Evolutionary conservation across 1,284 basidiomycete genomes (phyloP), one percentile per base, ranked within the genome.

Genomic region (Leccinum angustisporum): DNA sequence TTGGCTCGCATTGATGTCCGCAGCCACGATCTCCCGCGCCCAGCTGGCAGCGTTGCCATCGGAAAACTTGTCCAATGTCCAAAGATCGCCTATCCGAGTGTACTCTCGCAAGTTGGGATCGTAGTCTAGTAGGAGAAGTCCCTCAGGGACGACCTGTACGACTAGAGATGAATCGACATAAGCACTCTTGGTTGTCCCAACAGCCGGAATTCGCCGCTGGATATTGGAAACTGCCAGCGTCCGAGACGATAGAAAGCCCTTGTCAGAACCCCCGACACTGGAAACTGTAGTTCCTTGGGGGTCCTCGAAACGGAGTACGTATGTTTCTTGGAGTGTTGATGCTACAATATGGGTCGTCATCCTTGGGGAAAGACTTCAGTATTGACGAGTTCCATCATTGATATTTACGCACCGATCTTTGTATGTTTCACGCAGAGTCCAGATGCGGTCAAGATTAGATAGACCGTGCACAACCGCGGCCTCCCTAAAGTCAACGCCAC

Each of bases 401-500:
- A 36, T 16, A 6, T 33, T 46, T 57, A 77, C 85, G 71, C 70
- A 91, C 90, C 67, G 65, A 61, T 83, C 81, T 33, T 80, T 72
- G 61, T 79, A 84, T n/a, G 67, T 75, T 30, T 76, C 67, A n/a
- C 82, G 80, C 25, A 94, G 65, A 0, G 89, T 74, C 86, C 90
- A 96, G 6, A 95, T 73, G 16, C 79, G 77, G 9, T 83, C 82
- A 5, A 91, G 79, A 56, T 84, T 79, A 0, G 78, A 71, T 31
- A 94, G 66, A 0, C 88, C 91, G 25, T 86, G 82, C 6, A 94
- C 69, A 27, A 75, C 75, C 0, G 88, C 85, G 5, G 86, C 67
- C 66, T 91, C 88, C 58, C 87, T 81, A 68, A 97, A 86, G 60
- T 94, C 91, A 1, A 94, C 94, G 3, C 96, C 96, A 64, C 88